Evolutionary conservation across 2,329 filamentous ascomycete species (phyloP), one percentile per base, ranked within the genome.

Genomic region (Fusarium acutatum): DNA sequence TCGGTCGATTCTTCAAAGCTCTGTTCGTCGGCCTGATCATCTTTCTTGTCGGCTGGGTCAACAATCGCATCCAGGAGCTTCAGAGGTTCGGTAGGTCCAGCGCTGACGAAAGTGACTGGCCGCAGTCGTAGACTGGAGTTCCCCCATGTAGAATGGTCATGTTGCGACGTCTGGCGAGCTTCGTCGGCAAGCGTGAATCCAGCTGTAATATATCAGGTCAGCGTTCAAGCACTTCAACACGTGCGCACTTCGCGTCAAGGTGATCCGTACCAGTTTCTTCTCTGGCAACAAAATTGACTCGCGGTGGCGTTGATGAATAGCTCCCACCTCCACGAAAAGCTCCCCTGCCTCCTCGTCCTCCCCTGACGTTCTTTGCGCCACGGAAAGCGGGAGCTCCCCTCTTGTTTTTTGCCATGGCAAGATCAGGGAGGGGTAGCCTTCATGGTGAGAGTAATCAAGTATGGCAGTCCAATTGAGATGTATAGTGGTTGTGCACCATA

Each of bases 21-120:
- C 15, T 69, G 64, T 18, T 71, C 43, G 20, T 38, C 30, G 30
- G 56, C 10, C 11, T 34, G 32, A 13, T 46, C 49, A 20, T 24
- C 34, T 17, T 54, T 43, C 20, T 58, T 17, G 13, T 56, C 53
- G 28, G 53, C 54, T 24, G 59, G 57, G n/a, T 76, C 76, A 8
- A 76, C 64, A 12, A 78, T 63, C 7, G 75, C 68, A 35, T 85
- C 79, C 9, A 84, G 64, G 12, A 85, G 79, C 63, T 86, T 83
- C 7, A 88, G 78, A 8, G 88, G 88, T 47, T 89, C 83, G 53
- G 84, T 84, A 46, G 83, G 76, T 10, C 88, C 88, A n/a, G 85
- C 85, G 67, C 87, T 89, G 52, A 89, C 80, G 63, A 90, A 90
- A 1, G 70, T 69, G 8, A 90, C 83, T 4, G 88, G 88, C 46